Conservation (phyloP, 805 yeast genomes). For the Saccharomyces mikatae region DNA sequence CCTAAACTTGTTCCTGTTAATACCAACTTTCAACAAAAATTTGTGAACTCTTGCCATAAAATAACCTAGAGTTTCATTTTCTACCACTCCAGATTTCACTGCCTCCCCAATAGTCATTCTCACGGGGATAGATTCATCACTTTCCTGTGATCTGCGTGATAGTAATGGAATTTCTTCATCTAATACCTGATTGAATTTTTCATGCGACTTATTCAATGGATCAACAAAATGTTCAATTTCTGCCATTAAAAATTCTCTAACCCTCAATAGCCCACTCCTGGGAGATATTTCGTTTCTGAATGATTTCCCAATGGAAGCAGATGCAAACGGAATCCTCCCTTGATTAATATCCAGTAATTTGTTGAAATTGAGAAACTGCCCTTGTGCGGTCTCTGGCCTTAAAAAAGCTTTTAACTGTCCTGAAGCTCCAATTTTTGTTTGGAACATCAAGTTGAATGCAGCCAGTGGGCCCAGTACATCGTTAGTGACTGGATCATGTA, state of each 20-base stretch:
- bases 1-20: slow-evolving; percentile 71
- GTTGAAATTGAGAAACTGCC: slow-evolving; percentile 92
- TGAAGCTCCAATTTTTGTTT: slow-evolving; percentile 97
- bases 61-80: slow-evolving; percentile 94
- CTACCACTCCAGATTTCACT: slow-evolving; percentile 78
- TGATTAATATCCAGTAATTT: slow-evolving; percentile 92
- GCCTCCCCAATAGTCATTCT: slow-evolving; percentile 79
- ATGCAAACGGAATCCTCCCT: slow-evolving; percentile 97
- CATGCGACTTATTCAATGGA: slow-evolving; percentile 78
- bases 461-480: slow-evolving; percentile 80
- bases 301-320: slow-evolving; percentile 97
- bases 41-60: slow-evolving; percentile 87
- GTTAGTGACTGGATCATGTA: slow-evolving; percentile 86
- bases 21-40: slow-evolving; percentile 84
- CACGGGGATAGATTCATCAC: slow-evolving; percentile 66
- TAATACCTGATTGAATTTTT: slow-evolving; percentile 66
- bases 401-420: slow-evolving; percentile 91
- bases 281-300: slow-evolving; percentile 99
- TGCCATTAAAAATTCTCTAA: slow-evolving; percentile 98
- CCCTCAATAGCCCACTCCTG: slow-evolving; percentile 93
- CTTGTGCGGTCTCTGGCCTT: slow-evolving; percentile 99
- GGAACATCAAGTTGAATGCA: slow-evolving; percentile 97
- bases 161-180: slow-evolving; percentile 68
- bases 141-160: slow-evolving; percentile 80
- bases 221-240: slow-evolving; percentile 98